Evolutionary conservation across 148 eudicot species (phyloP), one percentile per base, ranked within the genome.

Genomic region (Silene latifolia): DNA sequence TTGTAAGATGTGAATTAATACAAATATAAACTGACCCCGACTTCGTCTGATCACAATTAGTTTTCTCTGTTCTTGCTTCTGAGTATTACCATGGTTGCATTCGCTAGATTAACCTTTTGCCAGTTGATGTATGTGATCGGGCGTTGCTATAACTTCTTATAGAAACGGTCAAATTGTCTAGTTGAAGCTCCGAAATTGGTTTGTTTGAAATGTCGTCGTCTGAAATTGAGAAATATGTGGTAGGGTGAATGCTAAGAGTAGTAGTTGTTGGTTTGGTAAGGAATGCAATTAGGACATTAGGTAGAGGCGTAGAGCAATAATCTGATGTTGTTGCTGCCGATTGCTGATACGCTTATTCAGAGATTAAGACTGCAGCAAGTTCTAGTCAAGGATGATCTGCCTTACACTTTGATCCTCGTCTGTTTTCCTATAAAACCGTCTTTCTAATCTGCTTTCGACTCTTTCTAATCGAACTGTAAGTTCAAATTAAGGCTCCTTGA

Each of bases 261-360:
- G 71, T 27, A 62, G 69, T 67, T 67, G 4, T 27, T 46, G 71
- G 17, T 67, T 44, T 67, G 71, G 71, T 67, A 46, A 42, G 71
- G 71, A 44, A 44, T 67, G 27, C 27, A 20, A 18, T 67, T 67
- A 32, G 35, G 35, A 32, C 35, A 32, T 32, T 32, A 23, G 70
- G 53, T 67, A 67, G 24, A 39, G 44, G 44, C 44, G 44, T 39
- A 39, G 25, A 32, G 3, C 42, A 29, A 32, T 21, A 21, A 60
- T 18, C 63, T 60, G 63, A 10, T 60, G 25, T 60, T 19, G 63
- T 60, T 60, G 63, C 25, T 60, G 20, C 63, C 44, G 44, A 8
- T 8, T 39, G 56, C 56, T 39, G 44, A 39, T 59, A 60, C 3
- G 65, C 15, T 1, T 23, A 62, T 21, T 61, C 25, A n/a, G 11